These are phyloP conservation scores for Epichloe bromicola DNA, from an alignment of 2,329 filamentous ascomycete species.

Conservation along the genomic window DNA sequence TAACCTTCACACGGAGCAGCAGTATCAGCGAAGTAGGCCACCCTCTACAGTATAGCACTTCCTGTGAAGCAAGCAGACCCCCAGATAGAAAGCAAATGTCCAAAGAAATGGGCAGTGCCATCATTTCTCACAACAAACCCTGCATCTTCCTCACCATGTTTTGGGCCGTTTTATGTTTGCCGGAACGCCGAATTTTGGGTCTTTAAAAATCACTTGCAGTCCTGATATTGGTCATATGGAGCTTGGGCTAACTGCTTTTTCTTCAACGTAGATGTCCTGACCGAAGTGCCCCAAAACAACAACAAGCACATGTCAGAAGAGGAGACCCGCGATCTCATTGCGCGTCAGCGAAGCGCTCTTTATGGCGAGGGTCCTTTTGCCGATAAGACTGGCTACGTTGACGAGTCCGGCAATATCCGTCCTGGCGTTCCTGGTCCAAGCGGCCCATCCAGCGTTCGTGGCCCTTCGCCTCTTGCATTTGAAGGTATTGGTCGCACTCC, in stretches of 20 bases:
- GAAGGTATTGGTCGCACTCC: conserved; percentile 40
- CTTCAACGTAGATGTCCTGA: conserved; percentile 35
- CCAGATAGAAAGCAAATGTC: conserved; percentile 27
- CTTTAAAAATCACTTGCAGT: conserved; percentile 1
- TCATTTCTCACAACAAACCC: conserved; percentile 6
- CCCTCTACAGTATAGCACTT: conserved; percentile 58
- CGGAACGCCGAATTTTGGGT: background rate
- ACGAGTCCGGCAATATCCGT: conserved; percentile 52
- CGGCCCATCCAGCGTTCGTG: conserved; percentile 52
- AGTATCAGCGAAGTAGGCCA: conserved; percentile 98
- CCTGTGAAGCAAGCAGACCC: conserved; percentile 21
- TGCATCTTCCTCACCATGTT: conserved; percentile 5
- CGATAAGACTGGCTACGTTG: conserved; percentile 51
- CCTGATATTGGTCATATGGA: conserved; percentile 14
- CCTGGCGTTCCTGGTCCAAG: conserved; percentile 53
- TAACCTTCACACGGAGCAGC: conserved; percentile 99
- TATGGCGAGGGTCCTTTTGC: conserved; percentile 69
- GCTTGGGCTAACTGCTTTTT: conserved; percentile 23
- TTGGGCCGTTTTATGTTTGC: conserved; percentile 5
- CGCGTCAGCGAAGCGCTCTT: conserved; percentile 85
- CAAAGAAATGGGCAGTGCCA: conserved; percentile 9
- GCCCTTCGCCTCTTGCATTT: conserved; percentile 68
- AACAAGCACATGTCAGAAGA: conserved; percentile 90
- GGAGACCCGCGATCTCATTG: conserved; percentile 88
- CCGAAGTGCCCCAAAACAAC: conserved; percentile 27